These are phyloP conservation scores for Annulohypoxylon stygium DNA, from an alignment of 495 filamentous ascomycete species.

Conservation along the genomic window DNA sequence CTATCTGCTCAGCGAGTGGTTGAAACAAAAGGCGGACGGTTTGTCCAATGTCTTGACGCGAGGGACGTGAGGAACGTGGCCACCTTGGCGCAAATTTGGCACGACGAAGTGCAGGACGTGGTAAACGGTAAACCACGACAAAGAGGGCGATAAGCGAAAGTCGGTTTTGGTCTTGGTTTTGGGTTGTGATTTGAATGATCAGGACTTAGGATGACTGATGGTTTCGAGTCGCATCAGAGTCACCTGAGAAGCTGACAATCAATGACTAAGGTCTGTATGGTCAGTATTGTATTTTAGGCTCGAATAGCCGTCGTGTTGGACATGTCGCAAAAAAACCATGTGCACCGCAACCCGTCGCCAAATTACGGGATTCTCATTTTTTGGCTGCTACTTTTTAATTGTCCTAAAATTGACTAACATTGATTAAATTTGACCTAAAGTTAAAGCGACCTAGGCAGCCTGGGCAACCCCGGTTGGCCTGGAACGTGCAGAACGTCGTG, in stretches of 20 bases:
- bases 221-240: conserved; percentile 36
- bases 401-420: background rate
- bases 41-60: conserved; percentile 30
- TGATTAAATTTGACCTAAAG: background rate
- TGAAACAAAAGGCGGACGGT: conserved; percentile 29
- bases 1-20: conserved; percentile 29
- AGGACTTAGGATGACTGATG: background rate
- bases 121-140: background rate
- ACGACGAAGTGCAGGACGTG: background rate
- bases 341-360: conserved; percentile 34
- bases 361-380: conserved; percentile 42
- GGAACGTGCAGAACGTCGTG: conserved; percentile 17
- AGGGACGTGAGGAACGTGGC: conserved; percentile 41
- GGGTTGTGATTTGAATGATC: background rate
- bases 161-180: background rate
- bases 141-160: conserved; percentile 18
- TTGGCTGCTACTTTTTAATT: conserved; percentile 33
- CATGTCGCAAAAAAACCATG: conserved; percentile 44
- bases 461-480: conserved; percentile 27
- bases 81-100: conserved; percentile 33
- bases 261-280: conserved; percentile 8
- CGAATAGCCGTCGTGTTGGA: conserved; percentile 35
- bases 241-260: conserved; percentile 10
- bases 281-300: conserved; percentile 27
- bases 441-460: conserved; percentile 17